phyloP scores from a whole-genome alignment of 192 early-diverging fungal species.

The Coemansia pectinata region DNA sequence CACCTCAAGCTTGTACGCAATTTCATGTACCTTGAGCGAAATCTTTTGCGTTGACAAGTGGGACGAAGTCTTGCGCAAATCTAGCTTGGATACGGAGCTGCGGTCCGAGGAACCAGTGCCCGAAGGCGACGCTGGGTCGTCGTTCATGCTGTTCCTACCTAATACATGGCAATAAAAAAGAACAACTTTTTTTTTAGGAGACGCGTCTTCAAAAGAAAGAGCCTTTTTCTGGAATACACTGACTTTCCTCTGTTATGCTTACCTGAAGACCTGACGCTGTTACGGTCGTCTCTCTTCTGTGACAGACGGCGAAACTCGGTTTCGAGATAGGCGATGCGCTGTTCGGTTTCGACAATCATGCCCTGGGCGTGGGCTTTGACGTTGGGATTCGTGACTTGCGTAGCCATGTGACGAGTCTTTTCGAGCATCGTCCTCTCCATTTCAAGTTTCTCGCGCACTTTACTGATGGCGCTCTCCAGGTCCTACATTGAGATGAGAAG shows the following conservation, averaged over 20 bases:
- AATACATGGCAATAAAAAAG: constrained; percentile 12
- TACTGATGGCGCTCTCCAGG: constrained; percentile 66
- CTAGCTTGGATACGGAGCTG: constrained; percentile 54
- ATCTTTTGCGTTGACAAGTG: constrained; percentile 70
- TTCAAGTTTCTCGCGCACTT: constrained; percentile 69
- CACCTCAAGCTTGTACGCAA: constrained; percentile 88
- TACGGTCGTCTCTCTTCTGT: constrained; percentile 58
- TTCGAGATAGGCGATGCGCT: constrained; percentile 68
- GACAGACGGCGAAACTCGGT: constrained; percentile 66
- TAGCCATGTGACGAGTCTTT: constrained; percentile 70
- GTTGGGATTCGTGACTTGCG: constrained; percentile 69
- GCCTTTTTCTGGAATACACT: neutral
- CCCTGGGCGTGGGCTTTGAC: constrained; percentile 76
- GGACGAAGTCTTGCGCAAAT: constrained; percentile 69
- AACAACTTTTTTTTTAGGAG: neutral
- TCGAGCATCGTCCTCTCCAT: constrained; percentile 73
- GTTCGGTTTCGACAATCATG: constrained; percentile 65
- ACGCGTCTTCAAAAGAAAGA: constrained; percentile 5
- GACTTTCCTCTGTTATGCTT: neutral
- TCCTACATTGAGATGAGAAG: constrained; percentile 35
- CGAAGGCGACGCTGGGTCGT: constrained; percentile 24
- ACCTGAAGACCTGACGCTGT: constrained; percentile 48
- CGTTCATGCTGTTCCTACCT: constrained; percentile 26
- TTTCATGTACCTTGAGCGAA: constrained; percentile 81
- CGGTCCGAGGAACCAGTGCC: constrained; percentile 15